Evolutionary conservation across 768 basidiomycete species (phyloP), one percentile per base, ranked within the genome.

Genomic region (Flagelloscypha sp.): DNA sequence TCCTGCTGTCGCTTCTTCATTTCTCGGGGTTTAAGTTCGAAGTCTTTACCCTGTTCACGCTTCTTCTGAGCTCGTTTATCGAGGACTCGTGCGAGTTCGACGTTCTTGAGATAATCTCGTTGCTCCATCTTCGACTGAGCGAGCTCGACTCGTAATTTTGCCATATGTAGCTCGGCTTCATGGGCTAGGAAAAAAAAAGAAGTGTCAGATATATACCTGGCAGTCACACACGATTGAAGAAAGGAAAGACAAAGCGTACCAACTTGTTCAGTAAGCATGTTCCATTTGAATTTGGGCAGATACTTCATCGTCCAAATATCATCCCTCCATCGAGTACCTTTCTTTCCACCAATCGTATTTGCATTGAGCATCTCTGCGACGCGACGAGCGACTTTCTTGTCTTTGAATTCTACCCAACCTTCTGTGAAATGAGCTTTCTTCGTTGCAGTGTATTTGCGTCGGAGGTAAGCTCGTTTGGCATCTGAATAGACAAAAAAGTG

Each of bases 231-330:
- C 24, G 12, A 17, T 12, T 23, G 15, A 17, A 35, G 5, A 19
- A 19, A 40, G 13, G 17, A n/a, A 21, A 27, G 10, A 30, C 13
- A 24, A 29, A 24, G 71, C 92, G 56, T 53, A 94, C 94, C 90
- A 48, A 99, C 82, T 71, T 97, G 94, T 59, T 98, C 95, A 5
- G 89, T 93, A 40, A 99, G 66, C 94, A 95, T 95, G 58, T 84
- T 79, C 95, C 95, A 99, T 50, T 93, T 95, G 70, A 98, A 99
- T 50, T 79, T 84, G 7, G 93, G 93, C 39, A 99, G 64, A 56
- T 99, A 99, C 54, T 94, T 94, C 90, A 98, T 94, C 38, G 95
- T 97, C 95, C 95, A 99, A 6, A 99, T 79, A 46, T 99, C 95
- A 52, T 98, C 94, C 53, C 88, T 69, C 87, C 89, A 97, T 39